A percentile compares a stretch with the other conserved stretches of the same genome.
These are phyloP conservation scores for Noccaea caerulescens DNA, from an alignment of 345 rosid genomes.

Conservation along the genomic window DNA sequence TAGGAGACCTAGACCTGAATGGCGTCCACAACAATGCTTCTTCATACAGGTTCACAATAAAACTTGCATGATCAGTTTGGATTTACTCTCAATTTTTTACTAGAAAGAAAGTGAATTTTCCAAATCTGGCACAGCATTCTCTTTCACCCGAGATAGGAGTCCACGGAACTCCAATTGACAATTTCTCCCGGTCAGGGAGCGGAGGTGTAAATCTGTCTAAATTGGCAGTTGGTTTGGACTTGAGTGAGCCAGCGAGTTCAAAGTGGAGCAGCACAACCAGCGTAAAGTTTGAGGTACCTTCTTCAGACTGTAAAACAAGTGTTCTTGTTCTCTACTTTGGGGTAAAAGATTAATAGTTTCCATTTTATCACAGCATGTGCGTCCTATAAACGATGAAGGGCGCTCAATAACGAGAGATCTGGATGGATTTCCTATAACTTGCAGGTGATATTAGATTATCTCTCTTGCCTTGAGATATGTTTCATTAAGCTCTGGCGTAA, in stretches of 20 bases:
- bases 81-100: no score
- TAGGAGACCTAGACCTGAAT: conserved; percentile 90
- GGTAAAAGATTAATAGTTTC: conserved; percentile 1
- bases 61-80: background rate
- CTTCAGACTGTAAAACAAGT: background rate
- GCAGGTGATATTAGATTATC: conserved; percentile 63
- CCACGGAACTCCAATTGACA: conserved; percentile 77
- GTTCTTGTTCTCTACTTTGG: background rate
- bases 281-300: conserved; percentile 77
- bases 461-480: conserved; percentile 26
- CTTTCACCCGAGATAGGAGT: conserved; percentile 90
- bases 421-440: conserved; percentile 86
- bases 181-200: conserved; percentile 85
- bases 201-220: conserved; percentile 91
- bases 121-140: conserved; percentile 69
- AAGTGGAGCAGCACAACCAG: conserved; percentile 91
- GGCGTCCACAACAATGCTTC: conserved; percentile 92
- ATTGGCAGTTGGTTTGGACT: conserved; percentile 76
- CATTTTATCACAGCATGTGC: conserved; percentile 63
- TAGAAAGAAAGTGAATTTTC: background rate
- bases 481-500: conserved; percentile 16
- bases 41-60: conserved; percentile 61
- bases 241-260: conserved; percentile 81
- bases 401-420: conserved; percentile 78
- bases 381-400: conserved; percentile 84